Evolutionary conservation across 768 basidiomycete species (phyloP).

Genomic region (Kwoniella heveanensis): DNA sequence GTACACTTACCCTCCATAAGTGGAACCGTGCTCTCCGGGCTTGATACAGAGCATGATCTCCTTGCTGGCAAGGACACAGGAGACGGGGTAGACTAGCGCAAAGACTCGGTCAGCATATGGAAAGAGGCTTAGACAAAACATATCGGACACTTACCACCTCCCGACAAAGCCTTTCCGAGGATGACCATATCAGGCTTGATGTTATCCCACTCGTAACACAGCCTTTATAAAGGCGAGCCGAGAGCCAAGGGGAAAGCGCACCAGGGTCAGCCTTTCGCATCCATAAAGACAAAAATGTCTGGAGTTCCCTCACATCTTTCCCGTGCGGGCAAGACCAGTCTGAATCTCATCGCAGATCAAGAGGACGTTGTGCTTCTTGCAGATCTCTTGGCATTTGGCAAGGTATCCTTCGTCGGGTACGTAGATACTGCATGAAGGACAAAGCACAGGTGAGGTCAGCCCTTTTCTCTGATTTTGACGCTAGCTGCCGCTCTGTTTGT

Average conservation of each 20-base stretch:
- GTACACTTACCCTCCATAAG: slow-evolving; percentile 82
- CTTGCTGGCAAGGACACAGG: slow-evolving; percentile 85
- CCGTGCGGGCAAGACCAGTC: slow-evolving; percentile 92
- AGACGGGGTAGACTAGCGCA: slow-evolving; percentile 83
- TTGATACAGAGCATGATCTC: slow-evolving; percentile 93
- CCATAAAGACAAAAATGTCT: too few relatives aligned
- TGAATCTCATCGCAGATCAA: slow-evolving; percentile 98
- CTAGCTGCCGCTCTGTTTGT: too few relatives aligned
- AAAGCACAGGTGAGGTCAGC: neutral
- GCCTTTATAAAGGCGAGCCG: too few relatives aligned
- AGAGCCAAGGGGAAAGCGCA: too few relatives aligned
- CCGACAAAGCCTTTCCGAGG: slow-evolving; percentile 94
- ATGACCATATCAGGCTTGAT: slow-evolving; percentile 89
- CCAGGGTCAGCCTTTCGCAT: too few relatives aligned
- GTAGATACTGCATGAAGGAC: slow-evolving; percentile 69
- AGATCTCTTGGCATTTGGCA: slow-evolving; percentile 71
- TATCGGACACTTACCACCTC: slow-evolving; percentile 68
- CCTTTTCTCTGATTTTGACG: too few relatives aligned
- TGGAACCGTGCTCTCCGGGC: slow-evolving; percentile 94
- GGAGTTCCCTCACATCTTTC: slow-evolving; percentile 72
- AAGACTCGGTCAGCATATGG: neutral
- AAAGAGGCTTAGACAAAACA: neutral
- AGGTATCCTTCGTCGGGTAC: slow-evolving; percentile 90
- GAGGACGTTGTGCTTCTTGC: slow-evolving; percentile 90
- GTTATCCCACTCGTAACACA: slow-evolving; percentile 82